Conservation (phyloP, 176 grass and related monocot genomes). For the Musa acuminata region DNA sequence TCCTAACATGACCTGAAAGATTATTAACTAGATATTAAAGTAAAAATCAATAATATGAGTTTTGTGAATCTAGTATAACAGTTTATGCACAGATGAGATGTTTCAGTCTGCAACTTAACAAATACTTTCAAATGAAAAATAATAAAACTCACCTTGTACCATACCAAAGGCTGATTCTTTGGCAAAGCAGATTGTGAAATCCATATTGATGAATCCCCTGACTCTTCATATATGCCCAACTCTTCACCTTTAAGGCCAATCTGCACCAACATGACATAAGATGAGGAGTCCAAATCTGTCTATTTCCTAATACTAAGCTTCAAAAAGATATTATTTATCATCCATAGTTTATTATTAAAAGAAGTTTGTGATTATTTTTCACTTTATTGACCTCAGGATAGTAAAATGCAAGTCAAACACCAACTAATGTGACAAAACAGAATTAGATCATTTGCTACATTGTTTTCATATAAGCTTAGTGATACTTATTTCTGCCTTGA, state of each 20-base stretch:
- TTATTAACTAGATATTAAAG: too few species aligned
- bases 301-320: not conserved
- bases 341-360: too few species aligned
- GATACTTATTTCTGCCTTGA: too few species aligned
- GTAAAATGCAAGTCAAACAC: too few species aligned
- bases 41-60: too few species aligned
- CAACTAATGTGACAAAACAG: too few species aligned
- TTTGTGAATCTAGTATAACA: too few species aligned
- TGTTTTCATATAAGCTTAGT: too few species aligned
- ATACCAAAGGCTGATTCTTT: slow-evolving; percentile 66
- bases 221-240: slow-evolving; percentile 45
- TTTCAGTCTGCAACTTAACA: not conserved
- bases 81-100: not conserved
- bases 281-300: slow-evolving; percentile 12
- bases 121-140: not conserved
- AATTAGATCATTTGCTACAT: too few species aligned
- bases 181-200: slow-evolving; percentile 55
- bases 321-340: too few species aligned
- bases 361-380: too few species aligned
- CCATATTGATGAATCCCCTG: slow-evolving; percentile 55
- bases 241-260: slow-evolving; percentile 79
- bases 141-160: slow-evolving; percentile 70
- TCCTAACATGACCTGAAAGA: not conserved
- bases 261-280: slow-evolving; percentile 33
- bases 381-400: too few species aligned